Base-by-base conservation (phyloP, 2,329 filamentous ascomycete genomes). In the Verticillium tricorpus region DNA sequence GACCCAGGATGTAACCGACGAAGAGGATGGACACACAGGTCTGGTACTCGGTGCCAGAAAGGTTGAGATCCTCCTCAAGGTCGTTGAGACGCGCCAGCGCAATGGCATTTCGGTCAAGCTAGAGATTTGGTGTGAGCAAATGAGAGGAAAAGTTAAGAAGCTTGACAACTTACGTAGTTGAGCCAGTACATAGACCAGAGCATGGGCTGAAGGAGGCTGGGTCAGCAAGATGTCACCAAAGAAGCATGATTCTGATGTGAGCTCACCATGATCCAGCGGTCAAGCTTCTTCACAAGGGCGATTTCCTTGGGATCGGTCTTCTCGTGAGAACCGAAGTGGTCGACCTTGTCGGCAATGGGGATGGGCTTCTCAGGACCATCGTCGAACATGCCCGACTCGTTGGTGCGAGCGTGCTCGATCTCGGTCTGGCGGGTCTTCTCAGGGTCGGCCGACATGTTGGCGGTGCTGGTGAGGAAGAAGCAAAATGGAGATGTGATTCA, bases 261-360 rank as follows among this genome's bases (percentile, higher is more conserved):
- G 56, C 68, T 56, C 57, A 71, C 71, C 71, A 78, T 76, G 57
- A 78, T 77, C 68, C 72, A 75, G 60, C 69, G 60, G 65, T 78
- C 76, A 2, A 78, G 68, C 65, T 77, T 77, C 62, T 70, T 72
- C 37, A 78, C 76, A n/a, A 78, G 69, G 2, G 71, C 72, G 60
- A 78, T 78, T 60, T 78, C 76, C 45, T 68, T 73, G 0, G 75
- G 75, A 54, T 78, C 75, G 3, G 75, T 77, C 68, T 78, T 78
- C 64, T 73, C 72, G 61, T 72, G 69, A 7, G 76, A 74, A 54
- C 76, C 75, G 9, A 74, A 77, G 65, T 78, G 77, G 62, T 78
- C 76, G 40, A 64, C 59, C 35, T 63, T 69, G 34, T 63, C 63
- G 14, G 61, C 62, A 22, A 45, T 64, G 22, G 68, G 68, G 15